Conservation (phyloP, 2,329 filamentous ascomycete species). For the Colletotrichum kahawae region DNA sequence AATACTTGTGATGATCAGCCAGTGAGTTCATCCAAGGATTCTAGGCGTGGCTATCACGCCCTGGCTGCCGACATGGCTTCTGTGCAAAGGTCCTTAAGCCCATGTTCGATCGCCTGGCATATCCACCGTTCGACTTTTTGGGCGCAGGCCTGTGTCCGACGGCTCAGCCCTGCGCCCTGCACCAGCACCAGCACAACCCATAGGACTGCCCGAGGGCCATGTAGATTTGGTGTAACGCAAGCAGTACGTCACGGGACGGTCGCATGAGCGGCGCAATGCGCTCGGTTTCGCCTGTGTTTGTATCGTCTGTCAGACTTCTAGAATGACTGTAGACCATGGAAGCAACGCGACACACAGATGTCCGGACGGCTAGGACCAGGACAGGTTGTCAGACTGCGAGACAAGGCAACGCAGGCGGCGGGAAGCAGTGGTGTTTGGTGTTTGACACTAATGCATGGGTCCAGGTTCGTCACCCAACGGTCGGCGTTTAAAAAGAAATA, state of each 20-base stretch:
- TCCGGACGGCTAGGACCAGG: not conserved
- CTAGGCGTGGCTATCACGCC: not conserved
- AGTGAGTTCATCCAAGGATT: not conserved
- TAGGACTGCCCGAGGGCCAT: not conserved
- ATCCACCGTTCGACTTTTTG: not conserved
- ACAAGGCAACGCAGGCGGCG: not conserved
- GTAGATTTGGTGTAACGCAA: not conserved
- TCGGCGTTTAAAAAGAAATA: not conserved
- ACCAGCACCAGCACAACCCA: no score
- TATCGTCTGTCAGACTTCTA: constrained; percentile 21
- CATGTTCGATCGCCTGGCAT: not conserved
- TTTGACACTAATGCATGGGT: constrained; percentile 3
- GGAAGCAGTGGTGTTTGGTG: not conserved
- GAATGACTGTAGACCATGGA: not conserved
- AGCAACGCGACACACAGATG: not conserved
- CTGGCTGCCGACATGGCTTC: not conserved
- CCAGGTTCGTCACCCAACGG: not conserved
- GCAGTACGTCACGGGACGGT: not conserved
- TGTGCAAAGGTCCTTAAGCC: not conserved
- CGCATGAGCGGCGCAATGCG: not conserved
- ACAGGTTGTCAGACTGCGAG: not conserved
- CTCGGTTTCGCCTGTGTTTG: constrained; percentile 26
- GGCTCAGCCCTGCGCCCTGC: not conserved
- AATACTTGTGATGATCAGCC: not conserved
- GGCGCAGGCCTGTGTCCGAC: not conserved